These are phyloP conservation scores for Phytophthora sp. DNA, from an alignment of 352 stramenopile genomes.

Conservation along the genomic window DNA sequence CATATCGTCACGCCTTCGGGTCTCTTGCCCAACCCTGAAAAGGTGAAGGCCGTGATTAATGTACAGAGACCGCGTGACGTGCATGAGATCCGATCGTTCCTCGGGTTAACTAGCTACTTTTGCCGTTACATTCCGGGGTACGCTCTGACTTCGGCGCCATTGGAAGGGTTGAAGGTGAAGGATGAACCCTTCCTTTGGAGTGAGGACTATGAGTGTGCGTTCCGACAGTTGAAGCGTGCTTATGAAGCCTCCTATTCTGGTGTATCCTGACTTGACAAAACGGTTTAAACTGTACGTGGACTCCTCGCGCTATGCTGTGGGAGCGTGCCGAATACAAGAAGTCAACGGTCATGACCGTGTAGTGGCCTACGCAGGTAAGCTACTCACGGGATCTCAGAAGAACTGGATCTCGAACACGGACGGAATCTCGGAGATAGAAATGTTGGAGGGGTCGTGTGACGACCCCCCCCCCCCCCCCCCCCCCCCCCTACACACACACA, in stretches of 20 bases:
- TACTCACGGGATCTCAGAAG: conserved; percentile 1
- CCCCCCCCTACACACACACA: too few species aligned
- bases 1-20: not conserved
- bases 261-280: not conserved
- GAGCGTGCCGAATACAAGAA: conserved; percentile 5
- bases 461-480: too few species aligned
- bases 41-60: too few species aligned
- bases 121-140: conserved; percentile 2
- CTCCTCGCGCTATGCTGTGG: not conserved
- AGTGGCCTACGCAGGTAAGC: not conserved
- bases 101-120: conserved; percentile 1
- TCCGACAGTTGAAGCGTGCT: not conserved
- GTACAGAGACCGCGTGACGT: not conserved
- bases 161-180: conserved; percentile 13
- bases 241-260: conserved; percentile 1
- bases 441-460: too few species aligned
- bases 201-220: conserved; percentile 4
- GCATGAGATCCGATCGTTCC: not conserved
- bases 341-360: conserved; percentile 1
- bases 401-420: not conserved
- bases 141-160: not conserved
- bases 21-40: not conserved
- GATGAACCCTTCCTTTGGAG: not conserved
- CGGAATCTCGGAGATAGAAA: not conserved
- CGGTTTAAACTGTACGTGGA: conserved; percentile 8